Conservation (phyloP, 2,329 filamentous ascomycete species). For the Cyclaneusma minus region DNA sequence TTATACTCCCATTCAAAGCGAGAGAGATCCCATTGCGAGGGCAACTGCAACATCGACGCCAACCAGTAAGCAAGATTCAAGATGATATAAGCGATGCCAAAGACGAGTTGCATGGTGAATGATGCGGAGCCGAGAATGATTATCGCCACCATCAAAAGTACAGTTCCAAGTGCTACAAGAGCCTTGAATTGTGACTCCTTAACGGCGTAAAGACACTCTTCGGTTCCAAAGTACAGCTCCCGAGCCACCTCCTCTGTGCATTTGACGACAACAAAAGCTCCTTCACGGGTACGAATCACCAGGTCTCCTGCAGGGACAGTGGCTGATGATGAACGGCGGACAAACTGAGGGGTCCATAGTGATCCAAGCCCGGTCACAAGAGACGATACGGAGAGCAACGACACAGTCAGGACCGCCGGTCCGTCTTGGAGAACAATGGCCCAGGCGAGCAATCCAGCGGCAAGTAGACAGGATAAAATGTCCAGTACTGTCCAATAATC, state of each 20-base stretch:
- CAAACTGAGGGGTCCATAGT: too few relatives aligned
- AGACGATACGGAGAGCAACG: too few relatives aligned
- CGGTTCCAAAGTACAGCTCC: conserved; percentile 46
- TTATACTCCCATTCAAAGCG: too few relatives aligned
- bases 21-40: too few relatives aligned
- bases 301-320: conserved; percentile 40
- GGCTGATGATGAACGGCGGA: too few relatives aligned
- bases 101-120: conserved; percentile 43
- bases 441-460: conserved; percentile 24
- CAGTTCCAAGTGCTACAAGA: conserved; percentile 41
- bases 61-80: conserved; percentile 46
- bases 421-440: conserved; percentile 26
- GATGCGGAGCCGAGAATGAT: conserved; percentile 45
- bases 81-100: conserved; percentile 39
- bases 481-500: conserved; percentile 21
- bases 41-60: conserved; percentile 28
- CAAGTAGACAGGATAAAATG: conserved; percentile 29
- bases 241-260: conserved; percentile 44
- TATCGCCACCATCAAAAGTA: conserved; percentile 44
- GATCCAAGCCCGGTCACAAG: too few relatives aligned
- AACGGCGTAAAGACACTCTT: conserved; percentile 41
- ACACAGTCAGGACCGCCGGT: conserved; percentile 31
- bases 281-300: conserved; percentile 44
- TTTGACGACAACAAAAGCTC: conserved; percentile 39
- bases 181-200: conserved; percentile 28